These are phyloP conservation scores for Cladochytrium replicatum DNA, from an alignment of 192 early-diverging fungal species.

Conservation along the genomic window DNA sequence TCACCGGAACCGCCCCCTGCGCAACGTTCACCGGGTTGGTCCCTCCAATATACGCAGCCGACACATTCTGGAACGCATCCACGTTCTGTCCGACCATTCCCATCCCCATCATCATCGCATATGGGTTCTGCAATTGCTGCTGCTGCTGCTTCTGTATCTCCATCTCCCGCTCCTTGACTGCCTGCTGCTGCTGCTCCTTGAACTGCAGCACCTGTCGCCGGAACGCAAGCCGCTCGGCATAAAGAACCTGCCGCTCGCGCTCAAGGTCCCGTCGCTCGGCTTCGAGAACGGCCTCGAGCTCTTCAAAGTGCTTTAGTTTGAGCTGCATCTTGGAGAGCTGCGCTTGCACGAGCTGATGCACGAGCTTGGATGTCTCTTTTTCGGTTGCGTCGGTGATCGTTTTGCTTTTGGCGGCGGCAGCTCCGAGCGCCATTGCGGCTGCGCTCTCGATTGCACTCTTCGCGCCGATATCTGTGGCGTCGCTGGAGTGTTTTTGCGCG, in stretches of 20 bases:
- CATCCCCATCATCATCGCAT: too few relatives aligned
- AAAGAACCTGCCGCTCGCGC: conserved; percentile 50
- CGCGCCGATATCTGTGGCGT: conserved; percentile 8
- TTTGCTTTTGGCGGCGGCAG: conserved; percentile 86
- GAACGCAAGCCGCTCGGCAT: conserved; percentile 49
- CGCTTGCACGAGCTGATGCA: conserved; percentile 70
- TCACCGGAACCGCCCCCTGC: too few relatives aligned
- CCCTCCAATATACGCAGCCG: too few relatives aligned
- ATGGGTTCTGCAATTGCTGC: too few relatives aligned
- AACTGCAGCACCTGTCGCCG: too few relatives aligned
- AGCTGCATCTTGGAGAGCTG: conserved; percentile 84
- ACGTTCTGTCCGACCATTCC: too few relatives aligned
- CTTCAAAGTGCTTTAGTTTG: conserved; percentile 89
- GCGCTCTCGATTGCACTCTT: conserved; percentile 52
- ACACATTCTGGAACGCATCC: too few relatives aligned
- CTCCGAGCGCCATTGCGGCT: conserved; percentile 76
- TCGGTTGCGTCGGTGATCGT: conserved; percentile 75
- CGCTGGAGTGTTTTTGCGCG: conserved; percentile 6
- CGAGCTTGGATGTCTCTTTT: conserved; percentile 70
- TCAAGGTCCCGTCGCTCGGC: conserved; percentile 77
- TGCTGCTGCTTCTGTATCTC: too few relatives aligned
- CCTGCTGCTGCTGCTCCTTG: too few relatives aligned
- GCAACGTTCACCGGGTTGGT: too few relatives aligned
- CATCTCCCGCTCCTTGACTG: too few relatives aligned
- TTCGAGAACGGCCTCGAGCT: conserved; percentile 80